Evolutionary conservation across 129 eudicot species (phyloP), one percentile per base, ranked within the genome.

Genomic region (carrot (Daucus carota)): DNA sequence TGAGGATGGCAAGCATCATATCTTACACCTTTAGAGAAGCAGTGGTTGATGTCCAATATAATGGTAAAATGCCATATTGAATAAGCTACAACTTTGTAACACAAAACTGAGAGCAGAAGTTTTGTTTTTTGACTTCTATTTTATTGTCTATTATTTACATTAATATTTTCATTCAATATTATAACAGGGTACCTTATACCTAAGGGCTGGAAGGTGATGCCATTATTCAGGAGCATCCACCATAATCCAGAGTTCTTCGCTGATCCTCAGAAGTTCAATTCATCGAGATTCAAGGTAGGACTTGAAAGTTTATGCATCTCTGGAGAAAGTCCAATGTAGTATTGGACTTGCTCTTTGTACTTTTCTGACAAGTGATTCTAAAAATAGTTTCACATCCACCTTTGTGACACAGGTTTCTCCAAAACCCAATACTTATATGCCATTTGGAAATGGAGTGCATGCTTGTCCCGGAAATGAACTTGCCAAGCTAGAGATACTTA

Each of bases 161-260:
- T 50, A n/a, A 50, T 50, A 50, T 18, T 18, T 20, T 22, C 22
- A 1, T 22, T 48, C 57, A 17, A 11, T 17, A 57, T 26, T 3
- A 11, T 59, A 59, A 26, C 67, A 59, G 98, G 98, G 6, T 93
- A 85, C 72, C 41, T 93, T 16, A 90, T 93, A 42, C 98, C 98
- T 18, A 93, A 89, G 80, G 98, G 98, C 33, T 93, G 98, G 98
- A 93, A 93, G 73, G 92, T 93, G 67, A 86, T 93, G 52, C 98
- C 98, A 32, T 88, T 93, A 73, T 93, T 93, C 70, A 87, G 98
- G 82, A 87, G 73, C 82, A 93, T 93, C 74, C 98, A 93, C 76
- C 96, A 93, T 77, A 81, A 81, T 32, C 70, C 97, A 12, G 82
- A 88, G 28, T 83, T 87, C 75, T 93, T 88, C 82, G 92, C 98